Conservation (phyloP, 257 asterid genomes). For the Petunia secreta region DNA sequence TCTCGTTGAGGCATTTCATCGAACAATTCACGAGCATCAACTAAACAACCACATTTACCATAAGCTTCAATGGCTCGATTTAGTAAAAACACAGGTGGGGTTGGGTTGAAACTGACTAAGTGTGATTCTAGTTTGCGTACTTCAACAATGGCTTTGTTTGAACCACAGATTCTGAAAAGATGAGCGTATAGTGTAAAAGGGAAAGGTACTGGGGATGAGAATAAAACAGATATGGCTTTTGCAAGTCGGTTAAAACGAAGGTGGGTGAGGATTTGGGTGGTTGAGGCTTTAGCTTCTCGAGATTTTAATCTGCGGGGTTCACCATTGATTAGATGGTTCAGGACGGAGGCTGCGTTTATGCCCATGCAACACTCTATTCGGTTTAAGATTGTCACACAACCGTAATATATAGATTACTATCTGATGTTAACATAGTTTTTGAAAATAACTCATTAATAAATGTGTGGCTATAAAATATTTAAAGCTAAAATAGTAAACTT, state of each 20-base stretch:
- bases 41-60: constrained; percentile 61
- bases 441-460: too few relatives aligned
- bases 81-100: constrained; percentile 74
- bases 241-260: constrained; percentile 59
- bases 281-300: constrained; percentile 38
- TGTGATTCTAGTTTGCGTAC: constrained; percentile 75
- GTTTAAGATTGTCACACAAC: too few relatives aligned
- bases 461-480: too few relatives aligned
- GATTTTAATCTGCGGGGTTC: constrained; percentile 35
- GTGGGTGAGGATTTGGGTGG: constrained; percentile 55
- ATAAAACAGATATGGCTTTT: constrained; percentile 66
- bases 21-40: constrained; percentile 68
- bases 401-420: too few relatives aligned
- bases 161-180: constrained; percentile 65
- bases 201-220: constrained; percentile 53
- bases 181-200: constrained; percentile 57
- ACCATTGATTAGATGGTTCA: constrained; percentile 36
- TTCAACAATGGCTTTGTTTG: constrained; percentile 60
- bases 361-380: constrained; percentile 11
- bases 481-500: too few relatives aligned
- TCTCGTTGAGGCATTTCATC: constrained; percentile 81
- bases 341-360: constrained; percentile 39
- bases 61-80: constrained; percentile 76
- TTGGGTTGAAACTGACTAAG: constrained; percentile 47
- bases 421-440: too few relatives aligned